phyloP scores from a whole-genome alignment of 306 rosid species.

The Herpetospermum pedunculosum region DNA sequence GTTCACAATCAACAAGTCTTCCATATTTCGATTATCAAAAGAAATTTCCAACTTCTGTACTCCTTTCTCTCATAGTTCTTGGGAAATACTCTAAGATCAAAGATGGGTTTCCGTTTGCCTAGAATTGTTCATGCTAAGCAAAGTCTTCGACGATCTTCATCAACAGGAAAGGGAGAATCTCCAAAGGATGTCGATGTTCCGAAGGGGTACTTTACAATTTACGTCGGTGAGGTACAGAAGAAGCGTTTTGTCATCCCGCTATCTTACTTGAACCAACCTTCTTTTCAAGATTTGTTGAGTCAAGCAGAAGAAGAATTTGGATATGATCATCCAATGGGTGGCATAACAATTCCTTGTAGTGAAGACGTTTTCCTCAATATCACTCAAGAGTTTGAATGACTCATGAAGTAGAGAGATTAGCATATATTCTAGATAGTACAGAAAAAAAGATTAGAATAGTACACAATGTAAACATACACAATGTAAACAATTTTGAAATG shows the following conservation, averaged over 20 bases:
- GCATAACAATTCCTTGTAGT: slow-evolving; percentile 24
- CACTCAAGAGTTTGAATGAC: not conserved
- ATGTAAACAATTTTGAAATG: not conserved
- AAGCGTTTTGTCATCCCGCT: slow-evolving; percentile 20
- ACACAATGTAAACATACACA: not conserved
- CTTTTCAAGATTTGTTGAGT: slow-evolving; percentile 21
- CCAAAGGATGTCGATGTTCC: slow-evolving; percentile 5
- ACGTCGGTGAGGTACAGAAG: slow-evolving; percentile 23
- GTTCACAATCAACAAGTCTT: not conserved
- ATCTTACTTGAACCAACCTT: slow-evolving; percentile 22
- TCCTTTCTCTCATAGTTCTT: not conserved
- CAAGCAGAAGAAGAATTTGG: slow-evolving; percentile 26
- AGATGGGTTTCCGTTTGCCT: not conserved
- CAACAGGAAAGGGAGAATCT: not conserved
- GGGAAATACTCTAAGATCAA: not conserved
- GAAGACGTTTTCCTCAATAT: not conserved
- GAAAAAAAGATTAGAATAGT: not conserved
- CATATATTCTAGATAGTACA: not conserved
- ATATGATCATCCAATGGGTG: slow-evolving; percentile 26
- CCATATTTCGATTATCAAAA: not conserved
- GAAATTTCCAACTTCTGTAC: not conserved
- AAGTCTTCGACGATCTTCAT: not conserved
- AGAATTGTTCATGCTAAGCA: not conserved
- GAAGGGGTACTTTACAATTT: slow-evolving; percentile 22
- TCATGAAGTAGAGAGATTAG: not conserved